These are phyloP conservation scores for Cryphonectria japonica DNA, from an alignment of 2,329 filamentous ascomycete species.

Conservation along the genomic window DNA sequence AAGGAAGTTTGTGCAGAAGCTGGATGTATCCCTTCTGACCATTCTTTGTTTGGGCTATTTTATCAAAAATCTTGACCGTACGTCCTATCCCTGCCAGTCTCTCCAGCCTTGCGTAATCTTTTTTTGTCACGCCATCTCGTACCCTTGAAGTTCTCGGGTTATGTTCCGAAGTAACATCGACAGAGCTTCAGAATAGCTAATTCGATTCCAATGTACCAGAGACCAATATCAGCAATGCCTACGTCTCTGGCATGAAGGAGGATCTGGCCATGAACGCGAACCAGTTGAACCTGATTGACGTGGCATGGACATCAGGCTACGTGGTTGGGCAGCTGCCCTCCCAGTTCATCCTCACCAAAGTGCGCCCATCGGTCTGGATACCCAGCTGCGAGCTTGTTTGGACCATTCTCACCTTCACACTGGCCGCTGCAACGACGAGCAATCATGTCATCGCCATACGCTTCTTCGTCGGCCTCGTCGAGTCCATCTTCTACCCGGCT, in stretches of 20 bases:
- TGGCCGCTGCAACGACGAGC: constrained; percentile 44
- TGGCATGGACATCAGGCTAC: constrained; percentile 64
- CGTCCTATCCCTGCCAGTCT: constrained; percentile 5
- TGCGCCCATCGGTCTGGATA: constrained; percentile 48
- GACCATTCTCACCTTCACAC: constrained; percentile 41
- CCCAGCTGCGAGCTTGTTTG: constrained; percentile 45
- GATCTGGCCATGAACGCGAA: constrained; percentile 57
- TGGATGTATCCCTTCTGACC: constrained; percentile 42
- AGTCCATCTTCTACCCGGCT: constrained; percentile 44
- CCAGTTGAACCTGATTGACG: constrained; percentile 55
- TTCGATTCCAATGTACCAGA: not conserved
- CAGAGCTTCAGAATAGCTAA: not conserved
- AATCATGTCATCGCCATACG: constrained; percentile 44
- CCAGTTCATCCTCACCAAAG: constrained; percentile 45
- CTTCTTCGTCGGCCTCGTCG: constrained; percentile 48
- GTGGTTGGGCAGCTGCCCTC: constrained; percentile 52
- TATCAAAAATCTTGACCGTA: constrained; percentile 43
- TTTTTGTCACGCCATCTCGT: not conserved
- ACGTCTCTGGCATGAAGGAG: constrained; percentile 51
- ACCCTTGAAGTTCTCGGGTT: too few relatives aligned
- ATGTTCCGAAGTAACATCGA: not conserved
- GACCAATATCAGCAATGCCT: constrained; percentile 43
- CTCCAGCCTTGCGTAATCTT: not conserved
- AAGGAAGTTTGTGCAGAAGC: constrained; percentile 39
- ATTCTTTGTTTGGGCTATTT: constrained; percentile 44